Evolutionary conservation across 306 rosid species (phyloP), one percentile per base, ranked within the genome.

Genomic region (Glycine soja): DNA sequence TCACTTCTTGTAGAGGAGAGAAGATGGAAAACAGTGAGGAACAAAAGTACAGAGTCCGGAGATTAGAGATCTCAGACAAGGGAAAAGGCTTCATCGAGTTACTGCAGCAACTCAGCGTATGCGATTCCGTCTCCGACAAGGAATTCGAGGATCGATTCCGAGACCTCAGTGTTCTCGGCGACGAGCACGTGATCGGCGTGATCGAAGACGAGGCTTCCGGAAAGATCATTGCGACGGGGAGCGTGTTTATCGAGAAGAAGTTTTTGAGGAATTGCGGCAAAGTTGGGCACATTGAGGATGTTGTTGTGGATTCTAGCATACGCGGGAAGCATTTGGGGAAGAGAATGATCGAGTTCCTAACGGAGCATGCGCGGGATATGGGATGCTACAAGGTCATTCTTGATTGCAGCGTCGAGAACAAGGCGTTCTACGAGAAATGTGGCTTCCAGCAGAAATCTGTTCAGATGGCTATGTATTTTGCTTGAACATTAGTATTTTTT

Each of bases 381-480:
- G 97, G 97, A 57, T 92, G 98, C 82, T 94, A 90, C 24, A 92
- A 89, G 93, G 91, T 92, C 4, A 94, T 94, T 85, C 97, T 94
- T 34, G 97, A 90, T 67, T 93, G 97, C 89, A 93, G 86, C 43
- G 18, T 77, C 74, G 87, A 86, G 36, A 91, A 93, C 47, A 82
- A 30, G 77, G 51, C 66, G 0, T 93, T 91, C 58, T 93, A 87
- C 2, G 97, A 93, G 90, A 93, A 91, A 72, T 93, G 97, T 86
- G 97, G 94, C 7, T 91, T 86, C 79, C 76, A 75, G 74, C 86
- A 85, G 46, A 91, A 90, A 43, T 85, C 78, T 48, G 46, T 93
- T 88, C 93, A 93, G 70, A 93, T 93, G 97, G 94, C 68, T 76
- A 83, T 80, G 88, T 93, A 93, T 85, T 90, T 93, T 81, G 52